A percentile compares a stretch with the other conserved stretches of the same genome.
Conservation (phyloP, 352 stramenopile genomes). For the Phytophthora fragariae region DNA sequence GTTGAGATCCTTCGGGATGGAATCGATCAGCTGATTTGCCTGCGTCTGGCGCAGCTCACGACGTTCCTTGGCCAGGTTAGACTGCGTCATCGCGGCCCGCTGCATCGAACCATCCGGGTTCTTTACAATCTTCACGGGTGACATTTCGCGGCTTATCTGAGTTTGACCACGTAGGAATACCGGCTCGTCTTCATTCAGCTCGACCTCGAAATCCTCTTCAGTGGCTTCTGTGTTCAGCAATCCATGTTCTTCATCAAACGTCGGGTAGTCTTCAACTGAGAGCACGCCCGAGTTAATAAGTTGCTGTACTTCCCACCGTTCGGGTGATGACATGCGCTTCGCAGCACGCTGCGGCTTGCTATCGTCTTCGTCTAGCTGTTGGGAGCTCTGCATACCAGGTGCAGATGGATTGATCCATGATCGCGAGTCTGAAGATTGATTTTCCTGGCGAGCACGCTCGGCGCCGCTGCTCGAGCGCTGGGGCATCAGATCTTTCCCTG, state of each 20-base stretch:
- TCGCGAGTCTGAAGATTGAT: slow-evolving; percentile 57
- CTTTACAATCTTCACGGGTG: slow-evolving; percentile 98
- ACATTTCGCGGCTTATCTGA: slow-evolving; percentile 90
- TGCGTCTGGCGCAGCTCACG: slow-evolving; percentile 97
- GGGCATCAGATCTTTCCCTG: slow-evolving; percentile 95
- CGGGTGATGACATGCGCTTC: slow-evolving; percentile 95
- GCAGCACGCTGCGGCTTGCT: slow-evolving; percentile 71
- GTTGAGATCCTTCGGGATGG: slow-evolving; percentile 99
- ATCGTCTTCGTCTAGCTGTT: slow-evolving; percentile 73
- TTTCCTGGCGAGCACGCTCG: slow-evolving; percentile 60
- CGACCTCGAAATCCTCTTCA: slow-evolving; percentile 93
- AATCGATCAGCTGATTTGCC: slow-evolving; percentile 96
- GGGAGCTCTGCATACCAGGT: slow-evolving; percentile 77
- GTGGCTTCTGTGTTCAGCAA: slow-evolving; percentile 84
- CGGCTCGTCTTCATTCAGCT: slow-evolving; percentile 97
- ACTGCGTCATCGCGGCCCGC: slow-evolving; percentile 97
- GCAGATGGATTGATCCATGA: slow-evolving; percentile 90
- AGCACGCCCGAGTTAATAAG: slow-evolving; percentile 98
- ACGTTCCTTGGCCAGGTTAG: slow-evolving; percentile 97
- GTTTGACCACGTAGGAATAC: slow-evolving; percentile 97
- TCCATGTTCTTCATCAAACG: slow-evolving; percentile 95
- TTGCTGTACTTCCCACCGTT: slow-evolving; percentile 98
- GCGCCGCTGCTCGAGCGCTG: slow-evolving; percentile 80
- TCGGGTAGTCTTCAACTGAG: slow-evolving; percentile 98
- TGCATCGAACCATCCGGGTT: slow-evolving; percentile 99